Evolutionary conservation across 2,329 filamentous ascomycete genomes (phyloP).

Genomic region (Tolypocladium endophyticum): DNA sequence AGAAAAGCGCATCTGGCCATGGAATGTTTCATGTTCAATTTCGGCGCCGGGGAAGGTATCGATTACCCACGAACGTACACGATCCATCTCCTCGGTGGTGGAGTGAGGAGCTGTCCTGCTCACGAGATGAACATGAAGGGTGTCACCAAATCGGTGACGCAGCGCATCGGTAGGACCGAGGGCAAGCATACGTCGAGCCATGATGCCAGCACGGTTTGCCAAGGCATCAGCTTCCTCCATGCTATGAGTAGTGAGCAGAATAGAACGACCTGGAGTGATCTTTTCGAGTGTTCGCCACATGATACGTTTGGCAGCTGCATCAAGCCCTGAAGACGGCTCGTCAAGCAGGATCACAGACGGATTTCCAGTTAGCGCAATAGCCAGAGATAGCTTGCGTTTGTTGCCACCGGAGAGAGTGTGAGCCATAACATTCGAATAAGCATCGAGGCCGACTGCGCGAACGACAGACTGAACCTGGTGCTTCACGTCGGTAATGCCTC

Average conservation of each 20-base stretch:
- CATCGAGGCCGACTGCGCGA: slow-evolving; percentile 65
- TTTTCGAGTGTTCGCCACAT: slow-evolving; percentile 83
- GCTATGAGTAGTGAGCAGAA: slow-evolving; percentile 82
- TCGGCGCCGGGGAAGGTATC: slow-evolving; percentile 50
- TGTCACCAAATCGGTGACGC: slow-evolving; percentile 64
- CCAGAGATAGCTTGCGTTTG: slow-evolving; percentile 86
- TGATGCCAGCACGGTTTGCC: slow-evolving; percentile 73
- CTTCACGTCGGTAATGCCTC: slow-evolving; percentile 64
- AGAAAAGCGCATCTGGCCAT: slow-evolving; percentile 81
- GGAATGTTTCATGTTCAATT: slow-evolving; percentile 65
- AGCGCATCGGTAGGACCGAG: slow-evolving; percentile 66
- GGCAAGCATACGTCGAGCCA: slow-evolving; percentile 78
- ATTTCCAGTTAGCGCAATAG: slow-evolving; percentile 87
- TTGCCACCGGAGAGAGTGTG: slow-evolving; percentile 78
- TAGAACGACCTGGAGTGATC: slow-evolving; percentile 63
- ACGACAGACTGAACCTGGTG: slow-evolving; percentile 72
- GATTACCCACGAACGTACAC: slow-evolving; percentile 56
- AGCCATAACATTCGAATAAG: slow-evolving; percentile 66
- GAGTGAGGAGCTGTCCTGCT: slow-evolving; percentile 66
- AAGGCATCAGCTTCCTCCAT: slow-evolving; percentile 95
- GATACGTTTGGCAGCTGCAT: slow-evolving; percentile 79
- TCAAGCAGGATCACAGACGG: slow-evolving; percentile 80
- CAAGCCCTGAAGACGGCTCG: slow-evolving; percentile 80
- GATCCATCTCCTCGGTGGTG: slow-evolving; percentile 53
- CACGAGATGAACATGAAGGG: slow-evolving; percentile 73